Base-by-base conservation (phyloP, 2,329 filamentous ascomycete species). In the Chaetoscypha palmicola region DNA sequence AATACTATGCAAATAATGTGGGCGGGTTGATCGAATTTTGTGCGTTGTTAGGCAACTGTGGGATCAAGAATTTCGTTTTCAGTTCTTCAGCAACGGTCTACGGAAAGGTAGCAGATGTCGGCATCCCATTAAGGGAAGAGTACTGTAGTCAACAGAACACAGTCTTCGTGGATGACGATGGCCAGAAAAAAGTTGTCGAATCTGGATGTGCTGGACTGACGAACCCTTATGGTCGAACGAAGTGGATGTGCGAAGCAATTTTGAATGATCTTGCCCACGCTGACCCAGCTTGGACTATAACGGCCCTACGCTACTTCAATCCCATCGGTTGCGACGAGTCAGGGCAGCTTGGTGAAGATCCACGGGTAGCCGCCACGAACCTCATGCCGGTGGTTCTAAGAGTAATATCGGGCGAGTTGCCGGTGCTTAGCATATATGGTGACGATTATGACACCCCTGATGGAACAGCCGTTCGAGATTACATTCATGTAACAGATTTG, bases 1-100 rank as follows among this genome's bases (percentile, higher is more conserved):
- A 73, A 46, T 84, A 84, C 62, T 84, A 83, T 62, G 69, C 71
- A 47, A 84, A 83, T 66, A 84, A 84, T 48, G 77, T 83, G 23
- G 74, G 72, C 53, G 80, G 79, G 0, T 64, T 83, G 4, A 68
- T 83, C 37, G 69, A 79, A 46, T 72, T 84, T 45, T 68, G 80
- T 22, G 62, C 68, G 14, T 66, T 73, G 3, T 68, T 83, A 35
- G 71, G 73, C 40, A 69, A 77, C 47, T 77, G 76, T 55, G 68
- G 71, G 24, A 79, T 83, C 62, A 80, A 77, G 54, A 80, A 74
- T 31, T 76, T 83, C 48, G 77, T 83, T 47, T 83, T 84, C 58
- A 81, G 77, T 1, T 82, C 77, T 0, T 83, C 79, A 0, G 80
- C 80, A 5, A 81, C 78, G 0, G 79, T 84, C 1, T 83, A 83